Base-by-base conservation (phyloP, 331 rosid species). In the Phaseolus coccineus region DNA sequence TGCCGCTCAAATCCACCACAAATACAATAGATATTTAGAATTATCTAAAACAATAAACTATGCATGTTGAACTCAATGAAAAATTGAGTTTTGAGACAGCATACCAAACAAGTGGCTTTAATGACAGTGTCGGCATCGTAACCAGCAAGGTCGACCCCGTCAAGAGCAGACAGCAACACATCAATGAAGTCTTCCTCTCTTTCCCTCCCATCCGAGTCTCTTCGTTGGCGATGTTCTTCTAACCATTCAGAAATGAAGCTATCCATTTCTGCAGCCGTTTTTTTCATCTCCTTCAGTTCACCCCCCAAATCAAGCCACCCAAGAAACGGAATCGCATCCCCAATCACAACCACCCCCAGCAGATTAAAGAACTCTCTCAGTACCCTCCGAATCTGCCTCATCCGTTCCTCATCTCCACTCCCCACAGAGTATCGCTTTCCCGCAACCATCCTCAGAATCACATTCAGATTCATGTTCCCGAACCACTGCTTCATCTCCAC, bases 401-500 rank as follows among this genome's bases (percentile, higher is more conserved):
- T 25, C 35, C 5, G 14, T 64, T 64, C 48, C 48, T 64, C 48
- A 31, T 64, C 70, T n/a, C 9, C 70, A 35, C 47, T 64, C 8
- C 19, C 10, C 2, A 19, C 19, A 30, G 10, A 30, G 70, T 64
- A 64, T 35, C 70, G 2, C 48, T 35, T 64, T 35, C 70, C 70
- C 7, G 27, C 27, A 35, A 64, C 42, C 70, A 37, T 64, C 70
- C 70, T 35, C 27, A 64, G 70, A 64, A 64, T 64, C 47, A 37
- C 70, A 15, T 64, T 64, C 15, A 64, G 48, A n/a, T n/a, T 64
- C 48, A 37, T 12, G 6, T 35, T 5, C n/a, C 70, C 70, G 2
- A 64, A 64, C 70, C 70, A 64, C 28, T 37, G 48, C 28, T 64
- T 64, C 70, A 64, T 64, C 28, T 64, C 70, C 70, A 64, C 70